A percentile compares a stretch with the other conserved stretches of the same genome.
These are phyloP conservation scores for Apium graveolens DNA, from an alignment of 129 eudicot genomes.

Conservation along the genomic window DNA sequence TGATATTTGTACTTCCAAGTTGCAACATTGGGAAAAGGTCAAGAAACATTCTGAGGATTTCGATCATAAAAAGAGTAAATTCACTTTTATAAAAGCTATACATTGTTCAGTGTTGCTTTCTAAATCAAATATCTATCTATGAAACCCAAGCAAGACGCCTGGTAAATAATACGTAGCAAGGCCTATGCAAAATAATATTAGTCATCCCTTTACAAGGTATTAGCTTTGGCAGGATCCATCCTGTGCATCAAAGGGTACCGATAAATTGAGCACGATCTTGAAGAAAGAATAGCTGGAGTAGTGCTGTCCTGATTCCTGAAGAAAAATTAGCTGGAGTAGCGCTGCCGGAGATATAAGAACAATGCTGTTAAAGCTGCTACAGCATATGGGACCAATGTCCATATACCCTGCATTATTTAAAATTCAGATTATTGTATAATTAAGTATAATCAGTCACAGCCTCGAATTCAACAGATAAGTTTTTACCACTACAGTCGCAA, in stretches of 20 bases:
- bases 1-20: no score
- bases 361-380: constrained; percentile 71
- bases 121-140: constrained; percentile 20
- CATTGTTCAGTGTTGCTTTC: not conserved
- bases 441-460: not conserved
- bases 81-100: not conserved
- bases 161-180: not conserved
- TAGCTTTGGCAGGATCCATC: not conserved
- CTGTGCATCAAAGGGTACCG: not conserved
- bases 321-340: constrained; percentile 32
- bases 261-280: not conserved
- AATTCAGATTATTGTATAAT: constrained; percentile 1
- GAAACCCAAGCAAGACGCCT: not conserved
- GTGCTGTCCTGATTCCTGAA: constrained; percentile 19
- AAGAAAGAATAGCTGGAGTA: constrained; percentile 30
- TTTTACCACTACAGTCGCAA: constrained; percentile 85
- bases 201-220: not conserved
- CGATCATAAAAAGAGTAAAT: not conserved
- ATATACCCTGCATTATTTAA: constrained; percentile 51
- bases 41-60: not conserved
- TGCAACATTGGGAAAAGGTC: no score
- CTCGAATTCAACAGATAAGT: not conserved
- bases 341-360: constrained; percentile 48
- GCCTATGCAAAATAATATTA: not conserved
- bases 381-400: constrained; percentile 80